These are phyloP conservation scores for Moelleriella libera DNA, from an alignment of 2,329 filamentous ascomycete genomes.

Conservation along the genomic window DNA sequence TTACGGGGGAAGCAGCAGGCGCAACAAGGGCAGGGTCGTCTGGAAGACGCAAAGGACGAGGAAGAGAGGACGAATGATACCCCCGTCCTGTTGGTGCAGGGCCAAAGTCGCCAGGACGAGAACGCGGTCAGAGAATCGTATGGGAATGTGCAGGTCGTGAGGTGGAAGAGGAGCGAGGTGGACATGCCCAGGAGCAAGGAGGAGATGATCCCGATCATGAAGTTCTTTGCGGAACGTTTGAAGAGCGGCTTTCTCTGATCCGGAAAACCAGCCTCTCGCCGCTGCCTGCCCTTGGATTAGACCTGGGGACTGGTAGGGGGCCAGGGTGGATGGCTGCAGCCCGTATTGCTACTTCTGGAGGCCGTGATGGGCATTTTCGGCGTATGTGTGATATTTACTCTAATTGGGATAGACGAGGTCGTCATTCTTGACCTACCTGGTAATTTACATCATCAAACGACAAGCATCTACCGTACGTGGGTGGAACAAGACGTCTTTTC, in stretches of 20 bases:
- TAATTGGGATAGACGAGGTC: no score
- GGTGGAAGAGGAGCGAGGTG: conserved; percentile 59
- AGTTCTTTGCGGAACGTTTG: conserved; percentile 58
- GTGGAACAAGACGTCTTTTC: no score
- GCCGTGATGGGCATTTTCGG: no score
- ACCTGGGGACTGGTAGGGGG: not conserved
- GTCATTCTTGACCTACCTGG: no score
- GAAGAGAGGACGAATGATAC: conserved; percentile 42
- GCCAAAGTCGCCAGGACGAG: conserved; percentile 45
- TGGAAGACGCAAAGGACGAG: conserved; percentile 9
- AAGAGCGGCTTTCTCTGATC: conserved; percentile 9
- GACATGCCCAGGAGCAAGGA: conserved; percentile 72
- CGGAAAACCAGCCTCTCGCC: not conserved
- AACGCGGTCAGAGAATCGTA: conserved; percentile 54
- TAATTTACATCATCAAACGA: no score
- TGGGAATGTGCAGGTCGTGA: conserved; percentile 48
- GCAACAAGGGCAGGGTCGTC: no score
- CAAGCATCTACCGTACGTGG: no score
- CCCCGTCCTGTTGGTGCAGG: conserved; percentile 43
- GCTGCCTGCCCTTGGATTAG: not conserved
- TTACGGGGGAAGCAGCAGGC: no score
- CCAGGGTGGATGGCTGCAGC: no score
- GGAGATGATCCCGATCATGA: conserved; percentile 85
- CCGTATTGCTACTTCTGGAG: no score
- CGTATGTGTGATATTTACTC: no score